A percentile compares a stretch with the other conserved stretches of the same genome.
Conservation (phyloP, 208 protist species). For the Herpetomonas tarakana region DNA sequence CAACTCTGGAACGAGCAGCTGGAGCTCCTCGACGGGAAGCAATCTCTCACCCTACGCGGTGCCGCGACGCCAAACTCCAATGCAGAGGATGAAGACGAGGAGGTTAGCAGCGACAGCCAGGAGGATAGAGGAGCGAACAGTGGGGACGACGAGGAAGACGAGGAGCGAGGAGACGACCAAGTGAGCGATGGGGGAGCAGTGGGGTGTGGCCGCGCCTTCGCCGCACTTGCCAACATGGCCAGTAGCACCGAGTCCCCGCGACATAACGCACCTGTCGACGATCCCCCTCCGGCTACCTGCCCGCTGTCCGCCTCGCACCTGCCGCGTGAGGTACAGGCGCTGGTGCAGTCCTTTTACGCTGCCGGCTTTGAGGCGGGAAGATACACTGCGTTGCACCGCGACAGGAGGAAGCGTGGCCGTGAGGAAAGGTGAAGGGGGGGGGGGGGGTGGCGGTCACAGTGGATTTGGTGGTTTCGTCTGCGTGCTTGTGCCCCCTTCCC, state of each 20-base stretch:
- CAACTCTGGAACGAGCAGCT: slow-evolving; percentile 75
- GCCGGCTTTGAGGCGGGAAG: slow-evolving; percentile 54
- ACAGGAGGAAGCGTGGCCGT: too few species aligned
- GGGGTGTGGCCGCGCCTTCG: slow-evolving; percentile 1
- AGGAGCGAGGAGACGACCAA: not conserved
- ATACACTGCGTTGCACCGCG: slow-evolving; percentile 12
- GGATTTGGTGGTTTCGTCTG: too few species aligned
- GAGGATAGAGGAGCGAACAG: not conserved
- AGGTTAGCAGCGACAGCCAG: not conserved
- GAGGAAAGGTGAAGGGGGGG: too few species aligned
- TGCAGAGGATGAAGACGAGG: not conserved
- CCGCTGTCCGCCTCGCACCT: slow-evolving; percentile 16
- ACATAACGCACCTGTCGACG: too few species aligned
- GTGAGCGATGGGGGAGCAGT: not conserved
- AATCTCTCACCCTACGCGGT: not conserved
- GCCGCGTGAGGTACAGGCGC: slow-evolving; percentile 25
- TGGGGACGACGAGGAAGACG: not conserved
- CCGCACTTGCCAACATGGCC: not conserved
- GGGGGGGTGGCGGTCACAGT: too few species aligned
- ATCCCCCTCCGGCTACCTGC: too few species aligned
- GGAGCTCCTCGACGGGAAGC: slow-evolving; percentile 17
- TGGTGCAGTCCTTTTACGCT: slow-evolving; percentile 51
- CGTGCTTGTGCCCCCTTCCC: too few species aligned
- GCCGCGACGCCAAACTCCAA: not conserved
- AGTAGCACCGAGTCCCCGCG: slow-evolving; percentile 1